Evolutionary conservation across 139 green algal genomes (phyloP).

Genomic region (Microglena sp.): DNA sequence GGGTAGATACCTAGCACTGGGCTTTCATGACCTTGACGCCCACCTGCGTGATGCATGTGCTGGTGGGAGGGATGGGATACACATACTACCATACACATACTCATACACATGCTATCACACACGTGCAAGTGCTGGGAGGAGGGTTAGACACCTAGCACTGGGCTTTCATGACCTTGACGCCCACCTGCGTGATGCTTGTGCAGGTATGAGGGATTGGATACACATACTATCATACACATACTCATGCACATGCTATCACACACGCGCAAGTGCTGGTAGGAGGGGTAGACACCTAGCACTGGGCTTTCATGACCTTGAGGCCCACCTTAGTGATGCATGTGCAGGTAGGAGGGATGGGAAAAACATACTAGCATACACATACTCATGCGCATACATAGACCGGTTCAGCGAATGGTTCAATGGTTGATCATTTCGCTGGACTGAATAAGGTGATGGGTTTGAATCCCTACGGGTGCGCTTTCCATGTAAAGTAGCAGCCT

Average conservation of each 20-base stretch:
- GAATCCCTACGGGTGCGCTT: too few relatives aligned
- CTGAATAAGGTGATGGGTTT: too few relatives aligned
- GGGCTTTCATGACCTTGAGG: background rate
- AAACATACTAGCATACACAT: background rate
- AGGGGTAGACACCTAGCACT: too few relatives aligned
- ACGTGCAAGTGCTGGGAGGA: background rate
- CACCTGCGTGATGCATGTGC: too few relatives aligned
- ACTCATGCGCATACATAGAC: background rate
- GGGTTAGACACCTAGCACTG: conserved; percentile 47
- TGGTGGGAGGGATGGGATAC: background rate
- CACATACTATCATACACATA: background rate
- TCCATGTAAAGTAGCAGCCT: too few relatives aligned
- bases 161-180: conserved; percentile 47
- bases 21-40: too few relatives aligned
- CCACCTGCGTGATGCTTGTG: conserved; percentile 69
- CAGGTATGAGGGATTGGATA: conserved; percentile 41
- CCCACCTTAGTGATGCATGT: too few relatives aligned
- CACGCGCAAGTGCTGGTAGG: background rate
- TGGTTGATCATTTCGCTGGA: too few relatives aligned
- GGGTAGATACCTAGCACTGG: too few relatives aligned
- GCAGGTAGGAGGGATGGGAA: background rate
- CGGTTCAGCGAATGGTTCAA: too few relatives aligned
- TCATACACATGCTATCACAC: background rate
- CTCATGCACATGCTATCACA: background rate
- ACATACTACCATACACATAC: background rate